Percentiles rank a stretch among this genome's conserved stretches.
Conservation (phyloP, 2,329 filamentous ascomycete genomes). For the Periconia sp. region DNA sequence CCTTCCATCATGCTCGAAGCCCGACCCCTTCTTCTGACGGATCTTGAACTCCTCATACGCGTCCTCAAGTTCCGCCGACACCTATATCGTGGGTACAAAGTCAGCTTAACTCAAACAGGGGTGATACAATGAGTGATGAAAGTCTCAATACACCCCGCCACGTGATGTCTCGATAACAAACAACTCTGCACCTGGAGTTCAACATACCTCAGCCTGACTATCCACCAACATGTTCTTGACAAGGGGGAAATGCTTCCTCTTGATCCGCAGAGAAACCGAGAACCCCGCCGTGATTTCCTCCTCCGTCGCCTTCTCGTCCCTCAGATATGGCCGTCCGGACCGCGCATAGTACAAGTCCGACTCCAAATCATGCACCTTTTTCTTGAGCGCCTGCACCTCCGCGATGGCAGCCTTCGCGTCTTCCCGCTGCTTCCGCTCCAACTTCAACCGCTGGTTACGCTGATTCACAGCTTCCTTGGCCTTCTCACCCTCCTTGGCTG, state of each 20-base stretch:
- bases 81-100: too few species aligned
- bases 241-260: conserved; percentile 11
- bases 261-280: conserved; percentile 13
- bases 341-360: conserved; percentile 14
- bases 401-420: conserved; percentile 17
- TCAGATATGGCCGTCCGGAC: conserved; percentile 15
- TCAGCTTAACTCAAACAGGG: too few species aligned
- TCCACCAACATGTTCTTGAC: conserved; percentile 5
- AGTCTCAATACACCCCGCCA: too few species aligned
- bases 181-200: too few species aligned
- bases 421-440: conserved; percentile 16
- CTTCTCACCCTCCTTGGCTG: conserved; percentile 16
- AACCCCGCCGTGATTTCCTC: conserved; percentile 14
- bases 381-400: conserved; percentile 9
- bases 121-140: too few species aligned
- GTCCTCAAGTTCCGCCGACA: conserved; percentile 5
- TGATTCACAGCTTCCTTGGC: conserved; percentile 16
- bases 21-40: conserved; percentile 1
- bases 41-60: conserved; percentile 19
- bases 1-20: conserved; percentile 15
- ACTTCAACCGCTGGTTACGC: conserved; percentile 11
- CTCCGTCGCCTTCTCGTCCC: conserved; percentile 7
- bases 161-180: too few species aligned
- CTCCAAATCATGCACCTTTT: conserved; percentile 12
- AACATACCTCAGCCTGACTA: conserved; percentile 9